A percentile compares a stretch with the other conserved stretches of the same genome.
These are phyloP conservation scores for Eimeria praecox DNA, from an alignment of 169 alveolate species.

Conservation along the genomic window DNA sequence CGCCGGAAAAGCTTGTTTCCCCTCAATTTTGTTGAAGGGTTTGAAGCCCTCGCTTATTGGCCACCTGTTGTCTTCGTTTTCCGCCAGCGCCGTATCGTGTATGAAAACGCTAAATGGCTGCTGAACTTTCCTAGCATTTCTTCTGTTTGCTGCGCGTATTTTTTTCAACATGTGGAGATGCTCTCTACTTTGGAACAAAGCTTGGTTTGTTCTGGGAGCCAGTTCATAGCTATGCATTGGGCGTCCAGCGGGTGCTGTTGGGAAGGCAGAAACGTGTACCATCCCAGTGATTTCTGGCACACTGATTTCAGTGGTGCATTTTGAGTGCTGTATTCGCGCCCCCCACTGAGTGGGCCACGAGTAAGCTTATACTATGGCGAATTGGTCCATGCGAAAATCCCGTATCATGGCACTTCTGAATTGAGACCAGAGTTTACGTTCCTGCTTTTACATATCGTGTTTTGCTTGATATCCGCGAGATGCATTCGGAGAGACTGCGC, in stretches of 20 bases:
- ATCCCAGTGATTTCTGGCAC: background rate
- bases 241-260: background rate
- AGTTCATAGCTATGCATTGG: background rate
- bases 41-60: background rate
- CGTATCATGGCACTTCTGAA: background rate
- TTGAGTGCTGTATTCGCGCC: background rate
- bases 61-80: background rate
- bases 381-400: background rate
- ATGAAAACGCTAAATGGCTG: too few relatives aligned
- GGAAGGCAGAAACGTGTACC: background rate
- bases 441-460: background rate
- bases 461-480: background rate
- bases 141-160: too few relatives aligned
- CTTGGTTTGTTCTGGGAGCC: background rate
- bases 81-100: background rate
- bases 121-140: too few relatives aligned
- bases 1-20: background rate
- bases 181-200: background rate
- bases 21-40: background rate
- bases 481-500: background rate
- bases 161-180: background rate
- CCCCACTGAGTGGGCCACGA: background rate
- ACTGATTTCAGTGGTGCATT: background rate
- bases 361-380: background rate
- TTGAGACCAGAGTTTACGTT: background rate